Evolutionary conservation across 148 eudicot species (phyloP).

Genomic region (Selenicereus undatus): DNA sequence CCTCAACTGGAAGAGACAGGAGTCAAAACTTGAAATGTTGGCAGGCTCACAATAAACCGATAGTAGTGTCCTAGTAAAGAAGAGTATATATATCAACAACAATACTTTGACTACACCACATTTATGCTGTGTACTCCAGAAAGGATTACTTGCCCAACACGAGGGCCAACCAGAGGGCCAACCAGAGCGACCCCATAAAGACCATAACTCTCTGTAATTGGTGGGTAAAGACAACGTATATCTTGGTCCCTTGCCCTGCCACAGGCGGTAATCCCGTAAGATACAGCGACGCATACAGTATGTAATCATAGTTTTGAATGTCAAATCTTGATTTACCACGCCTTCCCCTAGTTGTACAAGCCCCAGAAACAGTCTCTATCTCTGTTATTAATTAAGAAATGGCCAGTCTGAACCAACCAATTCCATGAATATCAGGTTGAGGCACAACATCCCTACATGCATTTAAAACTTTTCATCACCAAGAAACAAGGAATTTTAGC

Average conservation of each 20-base stretch:
- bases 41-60: background rate
- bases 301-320: background rate
- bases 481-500: background rate
- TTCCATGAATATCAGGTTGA: background rate
- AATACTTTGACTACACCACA: background rate
- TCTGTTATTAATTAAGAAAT: no score
- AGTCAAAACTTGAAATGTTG: background rate
- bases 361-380: background rate
- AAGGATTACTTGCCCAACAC: background rate
- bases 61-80: background rate
- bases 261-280: no score
- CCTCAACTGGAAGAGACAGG: background rate
- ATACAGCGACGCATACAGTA: no score
- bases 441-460: background rate
- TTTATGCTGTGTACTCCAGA: background rate
- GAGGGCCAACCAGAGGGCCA: background rate
- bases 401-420: background rate
- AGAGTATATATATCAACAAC: background rate
- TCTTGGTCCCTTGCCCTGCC: no score
- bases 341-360: no score
- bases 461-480: background rate
- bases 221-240: background rate
- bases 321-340: background rate
- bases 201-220: background rate
- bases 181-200: background rate